Base-by-base conservation (phyloP, 2,329 filamentous ascomycete genomes). In the Penicillium verrucosum region DNA sequence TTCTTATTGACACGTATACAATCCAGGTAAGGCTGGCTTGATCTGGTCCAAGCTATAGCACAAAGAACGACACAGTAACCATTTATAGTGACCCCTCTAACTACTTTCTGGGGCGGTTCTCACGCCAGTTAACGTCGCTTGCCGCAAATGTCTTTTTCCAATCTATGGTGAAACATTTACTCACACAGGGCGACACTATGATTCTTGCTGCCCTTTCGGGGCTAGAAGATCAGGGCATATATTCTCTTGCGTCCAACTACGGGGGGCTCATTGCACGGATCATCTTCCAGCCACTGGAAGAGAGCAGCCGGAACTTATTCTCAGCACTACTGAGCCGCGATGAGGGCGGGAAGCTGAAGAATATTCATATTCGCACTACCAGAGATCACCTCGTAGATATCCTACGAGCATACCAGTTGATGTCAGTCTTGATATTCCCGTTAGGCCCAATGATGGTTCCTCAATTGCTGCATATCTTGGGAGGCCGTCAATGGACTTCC, bases 131-230 rank as follows among this genome's bases (percentile, higher is more conserved):
- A 1, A 77, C 94, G 29, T 82, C 82, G 16, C 82, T 97, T 4
- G 89, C 89, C 4, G 81, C 82, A n/a, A 95, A 88, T 67, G 84
- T 97, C 72, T 93, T 92, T 76, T 78, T 92, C 7, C 94, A 99
- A 75, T 92, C 90, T 36, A 76, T 91, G 21, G 85, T 97, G 67
- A 99, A 99, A 75, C 93, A 97, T 71, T 72, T 97, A 51, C 83
- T 99, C 51, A 97, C 94, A 0, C 92, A 97, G 75, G 94, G 93
- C 58, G 94, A 99, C 76, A 91, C 92, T 1, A 84, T 97, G 64
- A 85, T 97, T 48, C 88, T 99, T 61, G 88, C 89, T 16, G 77
- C 87, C 12, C 81, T 97, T 56, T 88, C 92, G 7, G 86, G 86
- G 0, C 83, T 94, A 1, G 80, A 85, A 41, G 89, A 92, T 5